A percentile compares a stretch with the other conserved stretches of the same genome.
Evolutionary conservation across 441 rosid species (phyloP).

Genomic region (Gossypium davidsonii): DNA sequence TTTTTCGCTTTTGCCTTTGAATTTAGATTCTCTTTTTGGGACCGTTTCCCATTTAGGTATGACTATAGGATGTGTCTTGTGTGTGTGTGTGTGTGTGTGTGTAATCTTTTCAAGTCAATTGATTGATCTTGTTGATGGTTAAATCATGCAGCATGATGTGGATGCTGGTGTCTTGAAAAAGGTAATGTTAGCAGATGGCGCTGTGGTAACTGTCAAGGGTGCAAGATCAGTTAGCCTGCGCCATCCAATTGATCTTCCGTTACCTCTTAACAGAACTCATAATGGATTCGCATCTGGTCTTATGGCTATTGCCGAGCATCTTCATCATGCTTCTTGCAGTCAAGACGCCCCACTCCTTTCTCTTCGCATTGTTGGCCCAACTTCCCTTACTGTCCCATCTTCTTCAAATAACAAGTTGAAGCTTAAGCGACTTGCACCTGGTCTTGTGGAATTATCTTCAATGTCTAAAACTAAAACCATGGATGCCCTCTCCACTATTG

Average conservation of each 20-base stretch:
- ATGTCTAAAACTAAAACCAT: conserved; percentile 31
- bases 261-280: conserved; percentile 59
- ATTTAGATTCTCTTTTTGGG: background rate
- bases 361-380: conserved; percentile 82
- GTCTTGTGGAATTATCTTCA: conserved; percentile 73
- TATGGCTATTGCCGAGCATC: conserved; percentile 67
- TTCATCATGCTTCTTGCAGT: conserved; percentile 41
- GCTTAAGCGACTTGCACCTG: conserved; percentile 89
- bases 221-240: conserved; percentile 91
- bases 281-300: conserved; percentile 76
- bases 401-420: conserved; percentile 55
- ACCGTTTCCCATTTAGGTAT: background rate
- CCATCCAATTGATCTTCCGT: conserved; percentile 66
- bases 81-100: too few relatives aligned
- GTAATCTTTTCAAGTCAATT: background rate
- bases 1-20: background rate
- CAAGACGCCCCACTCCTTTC: conserved; percentile 59
- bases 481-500: conserved; percentile 30
- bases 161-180: conserved; percentile 90
- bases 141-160: conserved; percentile 70
- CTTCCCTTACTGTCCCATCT: conserved; percentile 58
- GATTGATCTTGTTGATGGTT: conserved; percentile 7
- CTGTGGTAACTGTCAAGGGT: conserved; percentile 81
- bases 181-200: conserved; percentile 79
- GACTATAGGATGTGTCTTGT: too few relatives aligned